These are phyloP conservation scores for Ophiostoma perfectum DNA, from an alignment of 2,329 filamentous ascomycete species.

Conservation along the genomic window DNA sequence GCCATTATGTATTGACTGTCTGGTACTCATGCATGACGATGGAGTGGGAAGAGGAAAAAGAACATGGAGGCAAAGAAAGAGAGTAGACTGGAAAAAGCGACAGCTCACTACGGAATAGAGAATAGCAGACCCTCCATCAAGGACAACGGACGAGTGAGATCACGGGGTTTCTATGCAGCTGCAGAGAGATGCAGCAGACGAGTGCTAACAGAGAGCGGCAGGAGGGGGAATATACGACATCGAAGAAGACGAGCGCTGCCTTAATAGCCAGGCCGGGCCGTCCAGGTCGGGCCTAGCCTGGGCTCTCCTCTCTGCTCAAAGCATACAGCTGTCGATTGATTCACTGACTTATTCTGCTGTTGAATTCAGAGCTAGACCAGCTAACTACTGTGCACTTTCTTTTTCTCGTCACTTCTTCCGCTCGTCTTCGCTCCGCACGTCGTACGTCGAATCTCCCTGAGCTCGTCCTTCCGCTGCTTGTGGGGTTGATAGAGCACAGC, in stretches of 20 bases:
- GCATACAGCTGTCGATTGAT: too few species aligned
- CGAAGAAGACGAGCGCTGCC: too few species aligned
- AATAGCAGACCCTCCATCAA: not conserved
- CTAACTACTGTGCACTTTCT: too few species aligned
- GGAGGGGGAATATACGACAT: too few species aligned
- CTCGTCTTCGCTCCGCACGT: not conserved
- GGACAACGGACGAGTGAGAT: not conserved
- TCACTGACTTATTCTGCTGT: too few species aligned
- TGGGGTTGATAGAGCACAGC: not conserved
- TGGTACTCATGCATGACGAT: too few species aligned
- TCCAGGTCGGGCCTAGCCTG: too few species aligned
- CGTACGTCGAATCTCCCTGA: not conserved
- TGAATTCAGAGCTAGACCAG: too few species aligned
- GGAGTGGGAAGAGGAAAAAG: not conserved
- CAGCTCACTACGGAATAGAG: not conserved
- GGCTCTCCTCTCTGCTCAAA: too few species aligned
- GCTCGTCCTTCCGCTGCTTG: not conserved
- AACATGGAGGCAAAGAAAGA: not conserved
- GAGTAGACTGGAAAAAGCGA: not conserved
- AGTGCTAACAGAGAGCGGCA: conserved; percentile 2
- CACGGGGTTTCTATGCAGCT: conserved; percentile 5
- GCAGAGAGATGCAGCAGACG: not conserved
- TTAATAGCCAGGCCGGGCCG: too few species aligned
- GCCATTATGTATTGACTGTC: not conserved
- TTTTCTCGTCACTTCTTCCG: too few species aligned